Conservation (phyloP, 164 flowering plant species). For the Annona cherimola region DNA sequence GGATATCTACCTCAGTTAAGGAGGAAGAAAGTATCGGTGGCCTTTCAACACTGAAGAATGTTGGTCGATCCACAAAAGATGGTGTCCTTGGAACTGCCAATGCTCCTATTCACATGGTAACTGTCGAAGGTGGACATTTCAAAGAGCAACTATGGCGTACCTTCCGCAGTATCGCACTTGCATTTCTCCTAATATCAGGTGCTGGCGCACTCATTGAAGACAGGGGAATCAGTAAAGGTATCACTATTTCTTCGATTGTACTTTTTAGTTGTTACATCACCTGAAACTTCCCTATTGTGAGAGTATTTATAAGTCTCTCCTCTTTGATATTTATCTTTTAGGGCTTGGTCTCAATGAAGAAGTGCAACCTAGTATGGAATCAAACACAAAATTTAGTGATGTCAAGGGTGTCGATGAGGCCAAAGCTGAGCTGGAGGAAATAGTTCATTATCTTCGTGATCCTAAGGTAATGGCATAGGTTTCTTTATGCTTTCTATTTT, state of each 20-base stretch:
- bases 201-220: constrained; percentile 86
- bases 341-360: constrained; percentile 93
- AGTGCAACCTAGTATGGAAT: constrained; percentile 89
- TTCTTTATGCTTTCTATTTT: too few relatives aligned
- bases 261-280: neutral
- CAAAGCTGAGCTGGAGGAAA: constrained; percentile 94
- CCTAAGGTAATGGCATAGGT: constrained; percentile 44
- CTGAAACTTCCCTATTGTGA: neutral
- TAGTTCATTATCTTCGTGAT: constrained; percentile 95
- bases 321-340: constrained; percentile 12
- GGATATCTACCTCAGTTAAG: constrained; percentile 26
- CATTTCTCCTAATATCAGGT: constrained; percentile 77
- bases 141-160: constrained; percentile 92
- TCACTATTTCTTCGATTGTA: neutral
- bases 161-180: constrained; percentile 65
- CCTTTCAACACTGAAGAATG: constrained; percentile 56
- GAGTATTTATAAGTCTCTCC: neutral
- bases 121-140: constrained; percentile 68
- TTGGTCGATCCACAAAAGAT: constrained; percentile 61
- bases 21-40: constrained; percentile 57
- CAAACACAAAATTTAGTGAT: constrained; percentile 86
- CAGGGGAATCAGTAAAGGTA: constrained; percentile 87
- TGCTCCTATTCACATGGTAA: constrained; percentile 89
- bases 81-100: constrained; percentile 76
- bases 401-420: constrained; percentile 99